These are phyloP conservation scores for Sanguinoderma infundibulare DNA, from an alignment of 1,284 basidiomycete species.

Conservation along the genomic window DNA sequence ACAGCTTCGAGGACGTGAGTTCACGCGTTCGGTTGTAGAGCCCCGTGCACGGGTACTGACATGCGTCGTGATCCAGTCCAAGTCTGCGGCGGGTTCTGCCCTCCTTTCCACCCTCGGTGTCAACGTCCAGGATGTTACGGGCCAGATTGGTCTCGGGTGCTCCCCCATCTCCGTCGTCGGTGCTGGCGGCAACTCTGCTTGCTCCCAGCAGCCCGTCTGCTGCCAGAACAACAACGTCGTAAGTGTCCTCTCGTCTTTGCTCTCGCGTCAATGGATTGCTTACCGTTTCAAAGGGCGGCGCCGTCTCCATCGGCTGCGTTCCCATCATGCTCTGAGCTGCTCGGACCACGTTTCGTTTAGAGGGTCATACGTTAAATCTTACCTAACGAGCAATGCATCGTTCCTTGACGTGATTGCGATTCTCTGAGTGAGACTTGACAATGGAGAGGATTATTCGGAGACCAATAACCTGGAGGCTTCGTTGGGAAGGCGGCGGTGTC, in stretches of 20 bases:
- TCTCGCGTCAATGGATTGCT: neutral
- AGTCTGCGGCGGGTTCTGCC: conserved; percentile 11
- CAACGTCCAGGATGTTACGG: conserved; percentile 16
- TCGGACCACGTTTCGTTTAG: neutral
- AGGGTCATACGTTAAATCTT: neutral
- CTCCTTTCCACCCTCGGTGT: conserved; percentile 21
- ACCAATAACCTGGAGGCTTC: too few species aligned
- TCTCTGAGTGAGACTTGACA: too few species aligned
- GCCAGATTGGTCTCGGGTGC: conserved; percentile 18
- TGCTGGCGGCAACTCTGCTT: conserved; percentile 15
- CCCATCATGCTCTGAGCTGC: conserved; percentile 21
- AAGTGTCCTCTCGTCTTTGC: neutral
- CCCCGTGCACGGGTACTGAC: neutral
- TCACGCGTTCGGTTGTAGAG: too few species aligned
- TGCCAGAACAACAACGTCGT: conserved; percentile 31
- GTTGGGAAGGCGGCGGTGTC: too few species aligned
- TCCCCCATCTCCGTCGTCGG: conserved; percentile 25
- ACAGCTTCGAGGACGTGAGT: conserved; percentile 21
- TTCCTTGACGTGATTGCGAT: too few species aligned
- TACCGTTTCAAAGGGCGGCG: conserved; percentile 13
- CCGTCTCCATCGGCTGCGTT: conserved; percentile 28
- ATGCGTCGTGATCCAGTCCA: conserved; percentile 1
- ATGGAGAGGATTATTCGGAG: too few species aligned
- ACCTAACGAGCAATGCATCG: too few species aligned
- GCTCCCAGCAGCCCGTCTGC: conserved; percentile 24